Evolutionary conservation across 2,329 filamentous ascomycete species (phyloP).

Genomic region (Diplodia sapinea): DNA sequence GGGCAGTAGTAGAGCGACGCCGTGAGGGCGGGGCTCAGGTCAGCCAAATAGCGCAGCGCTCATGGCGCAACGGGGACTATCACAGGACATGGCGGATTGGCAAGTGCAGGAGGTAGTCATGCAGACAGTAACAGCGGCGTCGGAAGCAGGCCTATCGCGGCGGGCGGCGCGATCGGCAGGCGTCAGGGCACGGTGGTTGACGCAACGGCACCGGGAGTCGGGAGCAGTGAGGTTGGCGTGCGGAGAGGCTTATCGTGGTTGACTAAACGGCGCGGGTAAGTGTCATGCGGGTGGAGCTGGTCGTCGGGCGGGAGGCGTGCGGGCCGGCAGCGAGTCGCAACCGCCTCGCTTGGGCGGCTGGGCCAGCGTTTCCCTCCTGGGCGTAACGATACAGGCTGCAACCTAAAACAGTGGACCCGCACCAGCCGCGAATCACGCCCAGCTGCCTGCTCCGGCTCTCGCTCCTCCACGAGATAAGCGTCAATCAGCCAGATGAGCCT

Average conservation of each 20-base stretch:
- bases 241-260: slow-evolving; percentile 45
- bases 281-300: slow-evolving; percentile 35
- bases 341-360: neutral
- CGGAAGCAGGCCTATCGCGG: slow-evolving; percentile 11
- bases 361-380: neutral
- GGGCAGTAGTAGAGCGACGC: too few species aligned
- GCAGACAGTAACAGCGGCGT: slow-evolving; percentile 18
- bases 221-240: neutral
- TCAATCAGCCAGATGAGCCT: neutral
- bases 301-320: slow-evolving; percentile 32
- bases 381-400: slow-evolving; percentile 19
- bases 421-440: slow-evolving; percentile 10
- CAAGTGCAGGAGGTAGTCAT: slow-evolving; percentile 14
- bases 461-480: slow-evolving; percentile 25
- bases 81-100: neutral
- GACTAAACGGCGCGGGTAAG: slow-evolving; percentile 47
- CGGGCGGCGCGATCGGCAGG: slow-evolving; percentile 31
- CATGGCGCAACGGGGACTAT: neutral
- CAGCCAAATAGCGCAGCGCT: neutral
- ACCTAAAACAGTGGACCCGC: neutral
- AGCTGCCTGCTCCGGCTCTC: neutral
- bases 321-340: neutral
- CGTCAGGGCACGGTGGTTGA: slow-evolving; percentile 6
- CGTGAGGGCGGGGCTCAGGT: neutral
- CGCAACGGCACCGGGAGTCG: slow-evolving; percentile 9